Conservation (phyloP, 805 yeast genomes). For the Grigorovia transvaalensis region DNA sequence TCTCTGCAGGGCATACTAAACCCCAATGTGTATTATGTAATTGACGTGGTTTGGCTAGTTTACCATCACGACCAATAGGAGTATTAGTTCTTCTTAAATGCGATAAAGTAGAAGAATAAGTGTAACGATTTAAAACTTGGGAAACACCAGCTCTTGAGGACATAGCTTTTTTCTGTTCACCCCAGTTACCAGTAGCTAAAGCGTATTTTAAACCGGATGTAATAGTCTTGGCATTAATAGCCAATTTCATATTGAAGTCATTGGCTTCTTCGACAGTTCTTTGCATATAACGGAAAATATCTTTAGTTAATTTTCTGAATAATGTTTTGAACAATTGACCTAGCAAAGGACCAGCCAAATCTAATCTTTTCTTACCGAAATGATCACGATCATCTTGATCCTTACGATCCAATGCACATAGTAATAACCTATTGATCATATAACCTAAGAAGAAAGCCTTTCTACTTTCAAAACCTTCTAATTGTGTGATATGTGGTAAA, state of each 20-base stretch:
- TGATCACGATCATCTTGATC: conserved; percentile 98
- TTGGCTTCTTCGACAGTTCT: conserved; percentile 87
- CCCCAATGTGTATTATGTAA: conserved; percentile 99
- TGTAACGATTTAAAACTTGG: conserved; percentile 91
- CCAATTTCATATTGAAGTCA: conserved; percentile 96
- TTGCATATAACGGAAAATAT: conserved; percentile 96
- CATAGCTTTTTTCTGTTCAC: conserved; percentile 98
- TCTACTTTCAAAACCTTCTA: conserved; percentile 92
- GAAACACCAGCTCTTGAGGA: conserved; percentile 96
- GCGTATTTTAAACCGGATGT: conserved; percentile 93
- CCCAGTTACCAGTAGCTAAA: conserved; percentile 97
- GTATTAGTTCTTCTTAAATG: conserved; percentile 98
- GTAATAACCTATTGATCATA: conserved; percentile 87
- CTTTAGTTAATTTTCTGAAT: conserved; percentile 90
- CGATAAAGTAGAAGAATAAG: conserved; percentile 96
- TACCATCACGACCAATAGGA: conserved; percentile 94
- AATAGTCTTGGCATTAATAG: conserved; percentile 85
- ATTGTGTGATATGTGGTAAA: conserved; percentile 96
- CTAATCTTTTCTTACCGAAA: conserved; percentile 95
- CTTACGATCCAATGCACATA: conserved; percentile 88
- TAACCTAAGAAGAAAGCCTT: conserved; percentile 90
- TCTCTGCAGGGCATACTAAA: conserved; percentile 96
- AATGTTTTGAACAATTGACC: conserved; percentile 91
- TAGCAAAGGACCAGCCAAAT: conserved; percentile 95
- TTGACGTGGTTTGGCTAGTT: conserved; percentile 90